Evolutionary conservation across 1,139 yeast species (phyloP).

Genomic region (Saccharomycopsis hybrid): DNA sequence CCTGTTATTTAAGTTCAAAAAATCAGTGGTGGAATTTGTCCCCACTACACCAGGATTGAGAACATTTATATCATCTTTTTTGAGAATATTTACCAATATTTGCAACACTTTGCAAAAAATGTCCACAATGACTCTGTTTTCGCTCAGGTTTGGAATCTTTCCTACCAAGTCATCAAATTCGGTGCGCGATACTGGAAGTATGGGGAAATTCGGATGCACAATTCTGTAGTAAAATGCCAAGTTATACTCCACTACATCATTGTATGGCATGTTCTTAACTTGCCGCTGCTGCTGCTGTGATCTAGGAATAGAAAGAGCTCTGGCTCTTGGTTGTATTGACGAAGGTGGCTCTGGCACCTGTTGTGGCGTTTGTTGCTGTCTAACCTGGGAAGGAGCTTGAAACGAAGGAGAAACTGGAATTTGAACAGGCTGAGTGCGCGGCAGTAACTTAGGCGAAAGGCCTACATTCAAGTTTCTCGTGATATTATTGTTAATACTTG

Average conservation of each 20-base stretch:
- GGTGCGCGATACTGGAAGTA: constrained; percentile 14
- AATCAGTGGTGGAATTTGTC: background rate
- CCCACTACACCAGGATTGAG: constrained; percentile 6
- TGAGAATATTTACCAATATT: constrained; percentile 16
- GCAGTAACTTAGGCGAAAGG: background rate
- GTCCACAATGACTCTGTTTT: constrained; percentile 17
- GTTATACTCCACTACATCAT: constrained; percentile 22
- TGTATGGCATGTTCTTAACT: constrained; percentile 20
- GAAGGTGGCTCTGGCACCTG: constrained; percentile 19
- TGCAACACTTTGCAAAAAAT: constrained; percentile 18
- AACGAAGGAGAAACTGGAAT: constrained; percentile 3
- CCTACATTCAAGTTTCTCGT: constrained; percentile 3
- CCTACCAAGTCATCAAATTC: constrained; percentile 22
- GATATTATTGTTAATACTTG: constrained; percentile 10
- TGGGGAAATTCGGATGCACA: constrained; percentile 19
- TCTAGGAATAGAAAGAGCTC: background rate
- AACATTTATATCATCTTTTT: constrained; percentile 20
- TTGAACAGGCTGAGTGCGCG: background rate
- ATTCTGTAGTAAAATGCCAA: constrained; percentile 14
- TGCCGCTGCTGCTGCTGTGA: constrained; percentile 19
- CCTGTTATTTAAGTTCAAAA: constrained; percentile 2
- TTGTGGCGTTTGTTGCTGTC: constrained; percentile 8
- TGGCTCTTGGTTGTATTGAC: constrained; percentile 5
- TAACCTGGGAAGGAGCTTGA: constrained; percentile 8
- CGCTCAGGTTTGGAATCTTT: constrained; percentile 15